These are phyloP conservation scores for Suhomyces terraborum DNA, from an alignment of 1,139 yeast species.

Conservation along the genomic window DNA sequence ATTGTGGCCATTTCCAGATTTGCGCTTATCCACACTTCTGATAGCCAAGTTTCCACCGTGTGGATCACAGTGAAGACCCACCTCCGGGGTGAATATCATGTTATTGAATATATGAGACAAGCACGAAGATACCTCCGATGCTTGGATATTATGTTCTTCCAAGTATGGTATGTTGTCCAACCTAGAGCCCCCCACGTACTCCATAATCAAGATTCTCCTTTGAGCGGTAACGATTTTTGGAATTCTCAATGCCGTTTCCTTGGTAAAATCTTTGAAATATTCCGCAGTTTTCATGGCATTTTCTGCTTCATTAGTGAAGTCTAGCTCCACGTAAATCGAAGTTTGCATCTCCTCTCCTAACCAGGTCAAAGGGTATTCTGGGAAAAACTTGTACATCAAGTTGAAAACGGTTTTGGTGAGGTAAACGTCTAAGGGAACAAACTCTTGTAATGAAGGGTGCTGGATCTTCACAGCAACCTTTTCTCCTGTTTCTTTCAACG, in stretches of 20 bases:
- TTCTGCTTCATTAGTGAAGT: slow-evolving; percentile 82
- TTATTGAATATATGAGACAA: slow-evolving; percentile 87
- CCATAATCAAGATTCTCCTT: slow-evolving; percentile 82
- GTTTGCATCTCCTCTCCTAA: slow-evolving; percentile 86
- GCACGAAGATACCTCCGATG: slow-evolving; percentile 81
- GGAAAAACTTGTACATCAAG: slow-evolving; percentile 76
- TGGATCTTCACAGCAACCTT: slow-evolving; percentile 93
- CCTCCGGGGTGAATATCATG: slow-evolving; percentile 93
- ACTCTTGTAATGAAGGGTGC: slow-evolving; percentile 85
- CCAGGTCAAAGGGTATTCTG: slow-evolving; percentile 94
- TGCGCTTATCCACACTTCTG: slow-evolving; percentile 39
- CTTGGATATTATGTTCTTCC: slow-evolving; percentile 61
- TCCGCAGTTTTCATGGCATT: slow-evolving; percentile 71
- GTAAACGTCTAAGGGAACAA: slow-evolving; percentile 85
- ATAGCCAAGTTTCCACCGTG: slow-evolving; percentile 97
- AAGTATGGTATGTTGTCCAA: slow-evolving; percentile 74
- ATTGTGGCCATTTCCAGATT: slow-evolving; percentile 55
- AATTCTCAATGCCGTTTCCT: slow-evolving; percentile 72
- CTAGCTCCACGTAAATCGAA: slow-evolving; percentile 85
- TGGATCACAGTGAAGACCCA: slow-evolving; percentile 95
- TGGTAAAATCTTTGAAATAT: slow-evolving; percentile 60
- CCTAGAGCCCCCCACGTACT: slow-evolving; percentile 78
- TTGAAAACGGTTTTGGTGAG: slow-evolving; percentile 77
- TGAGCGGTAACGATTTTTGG: slow-evolving; percentile 73
- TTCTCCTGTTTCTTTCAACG: slow-evolving; percentile 57